Evolutionary conservation across 2,329 filamentous ascomycete genomes (phyloP), one percentile per base, ranked within the genome.

Genomic region (Calycina marina): DNA sequence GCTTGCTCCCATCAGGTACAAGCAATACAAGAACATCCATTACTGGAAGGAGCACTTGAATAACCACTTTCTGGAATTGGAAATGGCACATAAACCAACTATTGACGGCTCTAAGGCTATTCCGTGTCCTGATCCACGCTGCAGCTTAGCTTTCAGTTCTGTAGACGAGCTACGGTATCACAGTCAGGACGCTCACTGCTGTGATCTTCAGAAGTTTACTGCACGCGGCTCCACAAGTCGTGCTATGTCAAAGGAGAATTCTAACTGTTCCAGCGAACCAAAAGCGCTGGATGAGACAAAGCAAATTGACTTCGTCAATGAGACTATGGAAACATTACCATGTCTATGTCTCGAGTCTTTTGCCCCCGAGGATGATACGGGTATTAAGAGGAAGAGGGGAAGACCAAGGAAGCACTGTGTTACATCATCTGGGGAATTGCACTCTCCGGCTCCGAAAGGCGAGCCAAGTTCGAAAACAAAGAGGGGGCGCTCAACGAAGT

Each of bases 251-350:
- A 24, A 24, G 20, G n/a, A 24, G 20, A 8, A n/a, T n/a, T 8
- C 20, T 24, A 24, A n/a, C n/a, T n/a, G n/a, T n/a, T n/a, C n/a
- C n/a, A n/a, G n/a, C n/a, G n/a, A n/a, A n/a, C n/a, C 8, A 24
- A 24, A 24, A 24, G 20, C 20, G 20, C n/a, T n/a, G n/a, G n/a
- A n/a, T n/a, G n/a, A 24, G 20, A n/a, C 8, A 24, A 24, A n/a
- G 8, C 8, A 24, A 8, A 24, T 24, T 8, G 8, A n/a, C 20
- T 24, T 24, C 20, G 20, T 24, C n/a, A 24, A 24, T n/a, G 20
- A 24, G 20, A 24, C 20, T 24, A n/a, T 24, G n/a, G 20, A 24
- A 24, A 24, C 20, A 24, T n/a, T 24, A 24, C n/a, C 20, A n/a
- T 24, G 8, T 24, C 20, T 8, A 24, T 8, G n/a, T 24, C 20